Base-by-base conservation (phyloP, 805 yeast species). In the Lachancea lanzarotensis region DNA sequence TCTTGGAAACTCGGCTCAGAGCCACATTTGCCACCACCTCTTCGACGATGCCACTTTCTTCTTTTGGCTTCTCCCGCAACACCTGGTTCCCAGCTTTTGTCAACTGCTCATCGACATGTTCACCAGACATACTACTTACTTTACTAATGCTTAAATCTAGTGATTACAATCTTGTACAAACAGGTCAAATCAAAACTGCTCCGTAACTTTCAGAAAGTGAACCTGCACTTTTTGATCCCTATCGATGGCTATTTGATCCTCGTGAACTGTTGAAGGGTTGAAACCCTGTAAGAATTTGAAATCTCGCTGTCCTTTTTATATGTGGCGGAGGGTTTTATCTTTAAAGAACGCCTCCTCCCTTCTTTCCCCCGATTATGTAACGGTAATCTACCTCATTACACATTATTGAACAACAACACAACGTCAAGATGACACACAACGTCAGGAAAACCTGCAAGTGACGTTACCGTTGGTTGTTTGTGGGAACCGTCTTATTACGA, bases 1-100 rank as follows among this genome's bases (percentile, higher is more conserved):
- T 55, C 42, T 52, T 55, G n/a, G 54, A 41, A 40, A 56, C 56
- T 50, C 57, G 42, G 26, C 48, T 45, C 40, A 38, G 27, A 29
- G 52, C 42, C 51, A 44, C 43, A 27, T 18, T 36, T 16, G 31
- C 16, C 10, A 40, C 43, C 32, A 33, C 13, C 8, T 22, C 36
- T 3, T 18, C 37, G 18, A 20, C 17, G 20, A n/a, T 40, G 12
- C 32, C 43, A 16, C 4, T 13, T 16, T 15, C 19, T 25, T 35
- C 33, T 13, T 16, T 15, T 16, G 11, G 19, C 25, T 20, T 20
- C 11, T 35, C 38, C 18, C 7, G 6, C 18, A 17, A 19, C 19
- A 3, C 25, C 38, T 12, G 16, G 15, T 3, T 35, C 13, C 19
- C 38, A 18, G 18, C 25, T 5, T 35, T 35, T 11, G 27, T 35